These are phyloP conservation scores for Clitoria ternatea DNA, from an alignment of 306 rosid genomes.

Conservation along the genomic window DNA sequence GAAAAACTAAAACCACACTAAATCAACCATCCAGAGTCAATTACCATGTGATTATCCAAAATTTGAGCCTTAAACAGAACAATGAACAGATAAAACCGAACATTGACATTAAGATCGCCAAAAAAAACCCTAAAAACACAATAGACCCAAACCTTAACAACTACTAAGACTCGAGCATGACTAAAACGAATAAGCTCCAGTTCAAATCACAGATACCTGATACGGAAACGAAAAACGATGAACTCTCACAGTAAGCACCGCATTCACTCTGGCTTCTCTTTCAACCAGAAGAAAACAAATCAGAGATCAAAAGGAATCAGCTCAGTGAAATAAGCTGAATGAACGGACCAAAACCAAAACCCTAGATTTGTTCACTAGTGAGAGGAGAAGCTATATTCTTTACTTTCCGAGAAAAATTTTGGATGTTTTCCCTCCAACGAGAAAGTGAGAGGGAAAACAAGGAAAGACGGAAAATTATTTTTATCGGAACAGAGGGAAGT, in stretches of 20 bases:
- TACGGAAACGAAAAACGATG: not conserved
- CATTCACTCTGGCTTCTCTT: not conserved
- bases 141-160: not conserved
- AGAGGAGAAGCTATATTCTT: constrained; percentile 30
- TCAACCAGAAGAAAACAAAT: not conserved
- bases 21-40: constrained; percentile 20
- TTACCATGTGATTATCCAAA: not conserved
- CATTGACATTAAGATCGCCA: not conserved
- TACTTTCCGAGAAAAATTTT: constrained; percentile 12
- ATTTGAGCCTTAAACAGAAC: constrained; percentile 6
- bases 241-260: constrained; percentile 1
- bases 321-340: constrained; percentile 24
- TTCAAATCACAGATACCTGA: constrained; percentile 29
- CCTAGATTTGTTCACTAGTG: constrained; percentile 42
- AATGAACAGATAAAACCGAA: not conserved
- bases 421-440: constrained; percentile 76
- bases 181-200: constrained; percentile 12
- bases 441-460: constrained; percentile 88
- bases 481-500: constrained; percentile 39
- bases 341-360: constrained; percentile 33
- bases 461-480: constrained; percentile 44
- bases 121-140: constrained; percentile 38
- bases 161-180: not conserved
- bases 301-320: not conserved
- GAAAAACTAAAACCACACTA: not conserved